These are phyloP conservation scores for Candida nitratophila DNA, from an alignment of 805 yeast genomes.

Conservation along the genomic window DNA sequence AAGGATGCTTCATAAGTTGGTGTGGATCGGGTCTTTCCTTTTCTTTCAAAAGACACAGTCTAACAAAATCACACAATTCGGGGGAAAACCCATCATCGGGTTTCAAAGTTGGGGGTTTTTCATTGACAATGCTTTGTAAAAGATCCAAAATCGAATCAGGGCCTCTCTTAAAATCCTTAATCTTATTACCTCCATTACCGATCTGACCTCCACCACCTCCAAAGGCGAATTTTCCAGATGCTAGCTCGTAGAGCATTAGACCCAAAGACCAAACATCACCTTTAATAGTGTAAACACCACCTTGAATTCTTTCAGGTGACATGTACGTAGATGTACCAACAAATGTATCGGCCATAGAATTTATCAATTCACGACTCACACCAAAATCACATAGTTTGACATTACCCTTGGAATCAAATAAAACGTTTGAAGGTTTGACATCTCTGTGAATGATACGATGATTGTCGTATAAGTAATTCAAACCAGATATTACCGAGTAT, in stretches of 20 bases:
- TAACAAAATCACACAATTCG: constrained; percentile 60
- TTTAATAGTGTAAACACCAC: constrained; percentile 86
- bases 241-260: constrained; percentile 79
- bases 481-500: constrained; percentile 70
- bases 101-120: constrained; percentile 70
- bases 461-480: constrained; percentile 70
- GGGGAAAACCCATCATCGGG: constrained; percentile 38
- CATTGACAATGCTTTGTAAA: constrained; percentile 88
- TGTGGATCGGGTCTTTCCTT: constrained; percentile 70
- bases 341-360: constrained; percentile 94
- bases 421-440: constrained; percentile 90
- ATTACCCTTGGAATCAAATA: constrained; percentile 79
- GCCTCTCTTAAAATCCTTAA: constrained; percentile 15
- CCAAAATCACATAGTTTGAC: constrained; percentile 96
- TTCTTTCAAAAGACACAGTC: constrained; percentile 66
- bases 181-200: constrained; percentile 9
- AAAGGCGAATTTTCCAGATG: constrained; percentile 80
- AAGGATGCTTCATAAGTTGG: constrained; percentile 45
- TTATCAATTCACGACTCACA: constrained; percentile 83
- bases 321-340: constrained; percentile 97
- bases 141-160: constrained; percentile 89
- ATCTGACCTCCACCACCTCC: constrained; percentile 40
- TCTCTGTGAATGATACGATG: constrained; percentile 93
- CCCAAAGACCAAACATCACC: constrained; percentile 98
- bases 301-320: constrained; percentile 97